A percentile compares a stretch with the other conserved stretches of the same genome.
These are phyloP conservation scores for Hypoxylon sp. DNA, from an alignment of 2,329 filamentous ascomycete genomes.

Conservation along the genomic window DNA sequence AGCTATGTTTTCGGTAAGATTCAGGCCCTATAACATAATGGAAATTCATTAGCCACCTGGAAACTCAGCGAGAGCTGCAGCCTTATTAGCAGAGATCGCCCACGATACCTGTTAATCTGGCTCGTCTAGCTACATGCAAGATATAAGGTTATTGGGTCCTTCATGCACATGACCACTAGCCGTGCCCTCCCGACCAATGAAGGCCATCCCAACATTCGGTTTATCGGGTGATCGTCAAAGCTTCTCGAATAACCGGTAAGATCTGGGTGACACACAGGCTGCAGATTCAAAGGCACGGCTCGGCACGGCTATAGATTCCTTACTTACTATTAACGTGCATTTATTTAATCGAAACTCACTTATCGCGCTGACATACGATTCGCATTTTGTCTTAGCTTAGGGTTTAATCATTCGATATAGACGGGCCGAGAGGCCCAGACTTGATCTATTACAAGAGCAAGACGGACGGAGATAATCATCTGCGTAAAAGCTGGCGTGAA, in stretches of 20 bases:
- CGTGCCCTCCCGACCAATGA: conserved; percentile 7
- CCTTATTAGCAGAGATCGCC: conserved; percentile 8
- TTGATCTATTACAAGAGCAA: background rate
- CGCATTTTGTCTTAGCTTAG: conserved; percentile 1
- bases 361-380: conserved; percentile 11
- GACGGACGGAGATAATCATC: background rate
- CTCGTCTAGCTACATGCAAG: conserved; percentile 20
- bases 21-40: conserved; percentile 7
- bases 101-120: conserved; percentile 13
- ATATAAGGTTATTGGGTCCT: conserved; percentile 18
- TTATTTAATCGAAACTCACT: background rate
- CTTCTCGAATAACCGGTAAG: conserved; percentile 14
- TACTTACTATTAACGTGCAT: background rate
- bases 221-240: conserved; percentile 7
- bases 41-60: conserved; percentile 2
- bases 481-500: conserved; percentile 1
- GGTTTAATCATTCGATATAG: background rate
- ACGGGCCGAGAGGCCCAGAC: background rate
- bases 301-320: conserved; percentile 4
- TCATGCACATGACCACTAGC: conserved; percentile 10
- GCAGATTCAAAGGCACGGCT: conserved; percentile 3
- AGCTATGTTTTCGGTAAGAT: background rate
- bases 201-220: background rate
- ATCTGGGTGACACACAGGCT: background rate
- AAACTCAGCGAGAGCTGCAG: background rate